Conservation (phyloP, 2,329 filamentous ascomycete species). For the Harringtonia lauricola region DNA sequence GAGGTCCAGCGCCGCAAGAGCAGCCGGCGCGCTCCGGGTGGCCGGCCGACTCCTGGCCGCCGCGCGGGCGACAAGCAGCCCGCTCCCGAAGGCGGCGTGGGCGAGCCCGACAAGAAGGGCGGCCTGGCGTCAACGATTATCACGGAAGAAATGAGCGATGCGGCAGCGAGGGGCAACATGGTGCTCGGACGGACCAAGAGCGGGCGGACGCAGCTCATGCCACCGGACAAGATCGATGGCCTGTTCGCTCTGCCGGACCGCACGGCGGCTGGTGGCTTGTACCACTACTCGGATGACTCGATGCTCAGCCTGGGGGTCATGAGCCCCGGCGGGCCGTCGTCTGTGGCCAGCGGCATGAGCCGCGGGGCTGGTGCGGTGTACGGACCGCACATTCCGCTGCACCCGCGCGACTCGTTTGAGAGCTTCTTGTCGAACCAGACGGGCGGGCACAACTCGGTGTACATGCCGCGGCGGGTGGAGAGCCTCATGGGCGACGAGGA, state of each 20-base stretch:
- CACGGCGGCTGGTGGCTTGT: conserved; percentile 57
- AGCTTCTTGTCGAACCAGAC: conserved; percentile 50
- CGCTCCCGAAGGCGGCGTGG: too few relatives aligned
- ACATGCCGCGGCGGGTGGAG: conserved; percentile 58
- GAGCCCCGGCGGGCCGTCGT: not conserved
- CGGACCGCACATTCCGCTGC: conserved; percentile 30
- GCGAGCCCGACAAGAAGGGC: too few relatives aligned
- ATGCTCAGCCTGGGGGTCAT: conserved; percentile 39
- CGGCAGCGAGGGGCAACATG: conserved; percentile 14
- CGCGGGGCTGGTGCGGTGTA: not conserved
- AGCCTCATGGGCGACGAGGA: conserved; percentile 73
- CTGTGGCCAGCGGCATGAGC: not conserved
- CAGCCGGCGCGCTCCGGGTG: conserved; percentile 7
- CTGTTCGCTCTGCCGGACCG: conserved; percentile 64
- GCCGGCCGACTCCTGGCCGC: not conserved
- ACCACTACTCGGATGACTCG: conserved; percentile 58
- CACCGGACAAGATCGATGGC: conserved; percentile 64
- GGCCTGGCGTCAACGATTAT: too few relatives aligned
- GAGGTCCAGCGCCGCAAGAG: conserved; percentile 21
- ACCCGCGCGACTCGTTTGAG: conserved; percentile 54
- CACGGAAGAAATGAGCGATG: too few relatives aligned
- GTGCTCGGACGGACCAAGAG: conserved; percentile 35
- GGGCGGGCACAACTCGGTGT: conserved; percentile 43
- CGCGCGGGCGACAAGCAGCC: not conserved
- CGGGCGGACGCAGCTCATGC: conserved; percentile 44